phyloP scores from a whole-genome alignment of 129 eudicot genomes.

The Flaveria brownii region DNA sequence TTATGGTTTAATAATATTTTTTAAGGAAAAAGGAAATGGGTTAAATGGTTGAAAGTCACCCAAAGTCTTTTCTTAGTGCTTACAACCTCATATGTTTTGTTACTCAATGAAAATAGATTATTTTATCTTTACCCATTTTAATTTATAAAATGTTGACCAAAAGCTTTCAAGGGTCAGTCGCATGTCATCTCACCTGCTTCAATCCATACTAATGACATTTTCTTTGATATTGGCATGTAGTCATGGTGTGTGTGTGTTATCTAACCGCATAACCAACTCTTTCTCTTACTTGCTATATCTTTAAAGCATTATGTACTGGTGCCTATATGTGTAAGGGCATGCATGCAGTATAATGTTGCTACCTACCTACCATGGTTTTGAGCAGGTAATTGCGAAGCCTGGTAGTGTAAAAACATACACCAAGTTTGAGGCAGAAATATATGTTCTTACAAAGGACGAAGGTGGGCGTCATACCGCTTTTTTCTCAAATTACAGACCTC shows the following conservation, averaged over 20 bases:
- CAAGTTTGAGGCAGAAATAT: constrained; percentile 76
- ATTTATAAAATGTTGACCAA: too few species aligned
- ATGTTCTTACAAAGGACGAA: constrained; percentile 88
- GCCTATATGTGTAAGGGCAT: background rate
- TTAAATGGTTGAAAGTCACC: background rate
- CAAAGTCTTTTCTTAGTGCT: too few species aligned
- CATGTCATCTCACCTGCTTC: too few species aligned
- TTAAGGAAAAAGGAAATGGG: background rate
- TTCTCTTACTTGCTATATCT: background rate
- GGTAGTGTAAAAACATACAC: constrained; percentile 69
- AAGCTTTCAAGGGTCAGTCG: too few species aligned
- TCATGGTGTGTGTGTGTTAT: too few species aligned
- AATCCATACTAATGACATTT: too few species aligned
- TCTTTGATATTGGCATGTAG: too few species aligned
- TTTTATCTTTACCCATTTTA: background rate
- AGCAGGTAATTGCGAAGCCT: constrained; percentile 86
- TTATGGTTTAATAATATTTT: background rate
- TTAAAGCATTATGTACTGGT: background rate
- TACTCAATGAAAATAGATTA: too few species aligned
- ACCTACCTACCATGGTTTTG: background rate
- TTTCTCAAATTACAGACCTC: constrained; percentile 81
- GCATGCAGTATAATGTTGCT: background rate
- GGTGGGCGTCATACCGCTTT: constrained; percentile 98
- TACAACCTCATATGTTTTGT: background rate
- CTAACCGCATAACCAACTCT: too few species aligned